Evolutionary conservation across 177 flowering plant genomes (phyloP), one percentile per base, ranked within the genome.

Genomic region (Tripterygium wilfordii): DNA sequence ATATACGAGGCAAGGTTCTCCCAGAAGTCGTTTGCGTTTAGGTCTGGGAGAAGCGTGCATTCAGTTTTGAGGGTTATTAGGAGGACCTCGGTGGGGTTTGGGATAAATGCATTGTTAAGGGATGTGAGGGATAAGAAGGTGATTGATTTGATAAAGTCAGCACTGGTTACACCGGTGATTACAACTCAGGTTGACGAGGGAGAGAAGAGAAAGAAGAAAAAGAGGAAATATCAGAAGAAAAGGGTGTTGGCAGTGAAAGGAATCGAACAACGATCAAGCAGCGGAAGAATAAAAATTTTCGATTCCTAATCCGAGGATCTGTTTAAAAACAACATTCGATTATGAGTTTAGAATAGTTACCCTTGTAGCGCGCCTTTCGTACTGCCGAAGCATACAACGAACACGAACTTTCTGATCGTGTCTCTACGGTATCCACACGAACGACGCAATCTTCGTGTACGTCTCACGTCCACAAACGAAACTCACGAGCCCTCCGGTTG

Each of bases 151-250:
- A 67, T 91, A 21, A 91, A 85, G 47, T 46, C 74, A 0, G 96
- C 98, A 0, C 58, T 91, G 63, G 68, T 77, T 4, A 88, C 90
- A 0, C 96, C 95, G 0, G 98, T 88, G 49, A 71, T 91, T 33
- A 83, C 82, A 0, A 77, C 63, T 32, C 61, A 45, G 36, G 37
- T 54, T 51, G 84, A 67, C 36, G 85, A 69, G 2, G 82, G 50
- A 23, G 74, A 68, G 61, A 70, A 68, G 57, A 71, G 69, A 64
- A 90, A 84, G 57, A 90, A 71, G 66, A 69, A 16, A 39, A 82
- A 77, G 63, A 74, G 95, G 65, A 88, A 91, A 76, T 78, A 91
- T 71, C 95, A 88, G 68, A 91, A 88, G 82, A 90, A 90, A 72
- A 75, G 70, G 56, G 94, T 88, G 8, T 57, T 91, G 38, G 85